Conservation (phyloP, 371 early-diverging fungal species). For the Rhizopus microsporus region DNA sequence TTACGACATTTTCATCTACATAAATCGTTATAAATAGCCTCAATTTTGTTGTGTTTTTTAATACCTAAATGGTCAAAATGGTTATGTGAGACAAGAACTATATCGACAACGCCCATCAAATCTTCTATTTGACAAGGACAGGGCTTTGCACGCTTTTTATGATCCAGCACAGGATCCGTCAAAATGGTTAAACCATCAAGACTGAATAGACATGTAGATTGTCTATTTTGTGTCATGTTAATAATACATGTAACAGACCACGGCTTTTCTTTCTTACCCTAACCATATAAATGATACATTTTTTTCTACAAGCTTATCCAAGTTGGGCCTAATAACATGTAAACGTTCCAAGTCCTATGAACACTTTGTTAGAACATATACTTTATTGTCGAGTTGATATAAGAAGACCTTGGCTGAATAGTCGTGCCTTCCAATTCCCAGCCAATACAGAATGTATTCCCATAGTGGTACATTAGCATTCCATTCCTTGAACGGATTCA, state of each 20-base stretch:
- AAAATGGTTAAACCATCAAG: constrained; percentile 59
- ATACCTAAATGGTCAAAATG: constrained; percentile 64
- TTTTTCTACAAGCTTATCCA: constrained; percentile 22
- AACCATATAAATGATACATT: constrained; percentile 43
- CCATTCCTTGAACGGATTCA: constrained; percentile 69
- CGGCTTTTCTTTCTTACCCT: constrained; percentile 23
- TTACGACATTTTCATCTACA: constrained; percentile 50
- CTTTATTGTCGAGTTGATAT: neutral
- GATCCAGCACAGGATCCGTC: constrained; percentile 62
- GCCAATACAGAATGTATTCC: constrained; percentile 51
- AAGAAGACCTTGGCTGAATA: neutral
- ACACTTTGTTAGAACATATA: neutral
- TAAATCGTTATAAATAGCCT: neutral
- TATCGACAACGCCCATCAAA: constrained; percentile 48
- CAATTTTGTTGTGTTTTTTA: neutral
- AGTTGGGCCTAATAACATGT: constrained; percentile 46
- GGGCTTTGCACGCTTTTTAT: constrained; percentile 49
- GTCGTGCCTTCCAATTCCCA: constrained; percentile 13
- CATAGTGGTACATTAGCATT: constrained; percentile 27
- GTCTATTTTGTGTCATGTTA: constrained; percentile 29
- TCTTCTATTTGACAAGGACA: constrained; percentile 53
- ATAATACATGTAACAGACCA: neutral
- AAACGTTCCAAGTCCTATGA: constrained; percentile 30
- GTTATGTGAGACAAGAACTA: constrained; percentile 59
- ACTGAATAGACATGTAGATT: constrained; percentile 63